Conservation (phyloP, 2,329 filamentous ascomycete genomes). For the Fusarium udum region DNA sequence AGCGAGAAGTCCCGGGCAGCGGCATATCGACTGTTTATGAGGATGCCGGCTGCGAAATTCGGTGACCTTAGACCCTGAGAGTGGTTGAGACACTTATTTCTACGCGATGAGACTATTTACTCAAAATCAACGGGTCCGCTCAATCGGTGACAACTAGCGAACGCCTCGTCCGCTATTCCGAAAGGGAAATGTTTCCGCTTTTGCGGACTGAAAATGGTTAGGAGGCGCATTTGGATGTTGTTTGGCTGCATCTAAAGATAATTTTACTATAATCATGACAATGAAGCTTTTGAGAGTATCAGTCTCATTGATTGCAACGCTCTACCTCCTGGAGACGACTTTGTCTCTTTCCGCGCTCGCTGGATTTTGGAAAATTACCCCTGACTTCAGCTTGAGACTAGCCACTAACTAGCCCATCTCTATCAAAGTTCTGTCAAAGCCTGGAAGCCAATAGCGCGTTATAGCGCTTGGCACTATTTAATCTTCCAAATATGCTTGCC, state of each 20-base stretch:
- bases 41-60: fast-evolving
- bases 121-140: neutral
- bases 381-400: neutral
- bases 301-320: too few species aligned
- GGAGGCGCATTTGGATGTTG: fast-evolving
- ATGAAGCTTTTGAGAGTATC: fast-evolving
- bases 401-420: neutral
- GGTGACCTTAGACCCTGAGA: neutral
- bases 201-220: neutral
- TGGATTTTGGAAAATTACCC: neutral
- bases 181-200: neutral
- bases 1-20: too few species aligned
- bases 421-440: neutral
- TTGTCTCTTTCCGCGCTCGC: too few species aligned
- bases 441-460: neutral
- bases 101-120: neutral
- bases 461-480: neutral
- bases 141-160: neutral
- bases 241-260: neutral
- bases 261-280: fast-evolving
- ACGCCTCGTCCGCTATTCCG: neutral
- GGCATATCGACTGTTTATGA: neutral
- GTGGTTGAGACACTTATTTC: neutral
- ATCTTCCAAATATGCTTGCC: neutral
- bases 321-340: fast-evolving